Base-by-base conservation (phyloP, 768 basidiomycete genomes). In the Boletus pseudopeckii region DNA sequence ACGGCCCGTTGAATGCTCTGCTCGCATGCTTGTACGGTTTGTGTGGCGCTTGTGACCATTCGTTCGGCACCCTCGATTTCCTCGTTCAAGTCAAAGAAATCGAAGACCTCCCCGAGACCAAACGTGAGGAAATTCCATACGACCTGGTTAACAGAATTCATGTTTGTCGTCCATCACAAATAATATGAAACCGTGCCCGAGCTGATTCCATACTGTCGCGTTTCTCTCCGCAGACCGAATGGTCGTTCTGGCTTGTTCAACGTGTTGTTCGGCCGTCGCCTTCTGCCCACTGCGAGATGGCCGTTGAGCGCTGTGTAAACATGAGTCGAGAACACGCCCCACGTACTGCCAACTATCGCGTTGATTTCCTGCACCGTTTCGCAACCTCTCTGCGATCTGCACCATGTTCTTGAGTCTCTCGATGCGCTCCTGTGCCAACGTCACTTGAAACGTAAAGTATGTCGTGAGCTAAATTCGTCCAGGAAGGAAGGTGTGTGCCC, bases 71-170 rank as follows among this genome's bases (percentile, higher is more conserved):
- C 15, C 10, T 49, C 50, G 9, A 61, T 56, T 14, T 60, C 59
- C 39, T 56, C 50, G 30, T 60, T 61, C 41, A 60, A 17, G 45
- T 61, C 54, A 20, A 60, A 60, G 47, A 56, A 22, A 28, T 60
- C 59, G 10, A 60, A 61, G 18, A 38, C 41, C 15, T 60, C 58
- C 5, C 59, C 59, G 8, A 60, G 20, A 32, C 59, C 59, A 37
- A 60, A 18, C 13, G 59, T 60, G 20, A 60, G 9, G 7, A 60
- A 1, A 28, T 60, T 60, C 4, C 58, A 58, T 4, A 60, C 50
- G 33, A 52, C 46, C 59, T 61, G 30, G 24, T 30, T 11, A 36
- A 20, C 18, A 15, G 13, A 17, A 8, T 34, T 7, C 15, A 22
- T 7, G 15, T 52, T 30, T 32, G 13, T 3, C 13, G 0, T 8